phyloP scores from a whole-genome alignment of 2,329 filamentous ascomycete genomes.

The Trichoderma citrinoviride region DNA sequence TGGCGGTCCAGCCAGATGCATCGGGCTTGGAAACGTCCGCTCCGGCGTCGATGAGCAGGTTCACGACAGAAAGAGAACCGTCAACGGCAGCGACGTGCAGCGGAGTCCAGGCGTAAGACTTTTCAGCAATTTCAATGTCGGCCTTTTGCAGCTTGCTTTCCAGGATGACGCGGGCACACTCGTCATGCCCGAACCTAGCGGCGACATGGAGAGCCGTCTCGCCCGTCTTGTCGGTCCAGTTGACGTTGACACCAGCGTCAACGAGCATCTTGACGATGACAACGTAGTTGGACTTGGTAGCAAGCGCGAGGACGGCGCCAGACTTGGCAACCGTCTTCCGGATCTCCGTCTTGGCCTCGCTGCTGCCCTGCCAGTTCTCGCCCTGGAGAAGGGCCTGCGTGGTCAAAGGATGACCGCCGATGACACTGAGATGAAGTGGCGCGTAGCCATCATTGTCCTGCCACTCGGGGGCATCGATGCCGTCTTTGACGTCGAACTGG shows the following conservation, averaged over 20 bases:
- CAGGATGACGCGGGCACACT: constrained; percentile 76
- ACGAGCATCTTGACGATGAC: constrained; percentile 84
- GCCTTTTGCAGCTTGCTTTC: constrained; percentile 67
- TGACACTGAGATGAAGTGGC: constrained; percentile 86
- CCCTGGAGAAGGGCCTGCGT: constrained; percentile 77
- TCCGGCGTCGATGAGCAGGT: constrained; percentile 74
- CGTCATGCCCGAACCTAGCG: constrained; percentile 78
- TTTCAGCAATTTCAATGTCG: constrained; percentile 74
- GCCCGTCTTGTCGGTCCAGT: constrained; percentile 85
- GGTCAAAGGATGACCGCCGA: constrained; percentile 84
- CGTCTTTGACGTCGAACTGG: constrained; percentile 78
- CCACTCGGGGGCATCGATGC: constrained; percentile 85
- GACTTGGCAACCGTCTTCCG: constrained; percentile 75
- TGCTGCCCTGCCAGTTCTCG: constrained; percentile 70
- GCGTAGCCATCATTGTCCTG: constrained; percentile 90
- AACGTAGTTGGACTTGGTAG: constrained; percentile 82
- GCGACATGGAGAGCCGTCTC: constrained; percentile 92
- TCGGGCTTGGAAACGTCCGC: constrained; percentile 73
- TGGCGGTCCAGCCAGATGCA: constrained; percentile 89
- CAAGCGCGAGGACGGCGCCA: constrained; percentile 81
- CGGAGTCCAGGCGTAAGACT: constrained; percentile 91
- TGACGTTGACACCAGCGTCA: constrained; percentile 85
- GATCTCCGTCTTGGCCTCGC: constrained; percentile 59
- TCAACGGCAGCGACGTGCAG: constrained; percentile 91
- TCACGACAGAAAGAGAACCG: constrained; percentile 71